Evolutionary conservation across 1,284 basidiomycete species (phyloP), one percentile per base, ranked within the genome.

Genomic region (Vanrija pseudolonga): DNA sequence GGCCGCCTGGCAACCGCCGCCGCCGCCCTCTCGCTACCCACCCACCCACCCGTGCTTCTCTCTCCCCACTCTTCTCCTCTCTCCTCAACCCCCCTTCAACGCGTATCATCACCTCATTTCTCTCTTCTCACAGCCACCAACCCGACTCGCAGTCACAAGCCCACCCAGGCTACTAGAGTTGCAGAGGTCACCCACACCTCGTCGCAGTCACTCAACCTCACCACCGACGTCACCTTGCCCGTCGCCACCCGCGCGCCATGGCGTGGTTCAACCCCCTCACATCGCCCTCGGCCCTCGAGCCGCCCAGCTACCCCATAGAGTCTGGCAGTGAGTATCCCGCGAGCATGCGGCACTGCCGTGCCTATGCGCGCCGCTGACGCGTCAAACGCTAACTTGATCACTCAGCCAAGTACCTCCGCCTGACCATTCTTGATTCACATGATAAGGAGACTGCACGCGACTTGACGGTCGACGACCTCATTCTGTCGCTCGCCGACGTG

Each of bases 401-500:
- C 11, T 8, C 40, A 50, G 49, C 49, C 36, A 42, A 19, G 6
- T 28, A 37, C 42, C 15, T 50, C 19, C 41, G 49, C 36, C 18
- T 50, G 14, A 19, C 32, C 22, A 18, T 45, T 2, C 28, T 44
- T 4, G 36, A 20, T 17, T 32, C 32, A 9, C 8, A 32, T 32
- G 22, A 32, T n/a, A 17, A 18, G 28, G 12, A 20, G 4, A 18
- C 42, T 14, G 26, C 39, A 18, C 47, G 43, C 12, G 43, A 54
- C 23, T 36, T 54, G 36, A 45, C 23, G 4, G 9, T 54, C 18
- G 42, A 40, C n/a, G 52, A 54, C 12, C 47, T 54, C 17, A 23
- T 9, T 20, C 22, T 17, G 32, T 32, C 14, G 18, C 42, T 20
- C 28, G n/a, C 15, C 28, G 23, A 28, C 14, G 15, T n/a, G n/a